Base-by-base conservation (phyloP, 257 asterid species). In the Rhazya stricta region DNA sequence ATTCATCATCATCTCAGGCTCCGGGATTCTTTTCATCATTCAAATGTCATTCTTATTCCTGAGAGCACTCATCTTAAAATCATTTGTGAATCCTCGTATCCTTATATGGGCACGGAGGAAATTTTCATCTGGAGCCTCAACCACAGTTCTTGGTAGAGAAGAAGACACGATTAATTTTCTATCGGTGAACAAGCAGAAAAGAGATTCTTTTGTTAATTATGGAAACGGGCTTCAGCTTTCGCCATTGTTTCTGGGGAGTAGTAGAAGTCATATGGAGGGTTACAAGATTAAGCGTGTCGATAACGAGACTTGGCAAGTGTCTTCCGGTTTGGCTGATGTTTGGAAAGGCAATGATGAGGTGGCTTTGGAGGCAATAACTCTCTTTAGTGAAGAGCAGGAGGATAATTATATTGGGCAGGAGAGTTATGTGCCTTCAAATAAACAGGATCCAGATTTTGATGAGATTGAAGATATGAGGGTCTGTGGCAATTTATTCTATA, bases 401-500 rank as follows among this genome's bases (percentile, higher is more conserved):
- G 74, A 67, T 30, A 41, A 29, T 32, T 60, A 65, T 42, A 10
- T 41, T 25, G 82, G 46, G 43, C 53, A 74, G 73, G 76, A 67
- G 56, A 68, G 67, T 69, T 66, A 51, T 54, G 80, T 51, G 67
- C 42, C 69, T 78, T 79, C 81, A 53, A 53, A 70, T 41, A 71
- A 67, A 36, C 83, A 74, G 18, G 81, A 78, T 10, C 89, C 79
- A 11, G 91, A 84, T 85, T 84, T 73, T 77, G 93, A 89, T 70
- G 93, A 81, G 65, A 84, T 91, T 79, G 94, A 89, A 81, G 98
- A 93, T 77, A 84, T 90, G 96, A 82, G 97, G 73, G 79, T 94
- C 75, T 94, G 84, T 0, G 91, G 96, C 67, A 84, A 78, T 53
- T 79, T 94, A 88, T 91, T 88, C 63, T 91, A 94, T 72, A 90